Evolutionary conservation across 805 yeast genomes (phyloP).

Genomic region (Lachancea mirantina): DNA sequence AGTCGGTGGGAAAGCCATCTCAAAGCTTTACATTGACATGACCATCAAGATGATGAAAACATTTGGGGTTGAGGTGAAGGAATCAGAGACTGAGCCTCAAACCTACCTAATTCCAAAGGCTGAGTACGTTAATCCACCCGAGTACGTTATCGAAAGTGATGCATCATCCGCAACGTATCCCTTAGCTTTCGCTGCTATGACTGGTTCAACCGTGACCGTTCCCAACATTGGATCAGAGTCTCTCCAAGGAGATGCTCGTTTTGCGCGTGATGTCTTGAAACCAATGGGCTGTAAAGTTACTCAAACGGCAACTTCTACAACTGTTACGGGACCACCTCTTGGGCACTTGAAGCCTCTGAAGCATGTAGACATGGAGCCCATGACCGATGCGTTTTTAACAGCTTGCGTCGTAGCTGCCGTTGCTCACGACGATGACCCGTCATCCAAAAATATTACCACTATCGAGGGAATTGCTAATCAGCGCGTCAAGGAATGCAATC

Average conservation of each 20-base stretch:
- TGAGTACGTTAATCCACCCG: conserved; percentile 67
- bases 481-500: conserved; percentile 94
- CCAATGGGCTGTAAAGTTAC: conserved; percentile 93
- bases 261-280: conserved; percentile 83
- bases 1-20: conserved; percentile 95
- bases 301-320: conserved; percentile 80
- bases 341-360: conserved; percentile 65
- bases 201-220: conserved; percentile 85
- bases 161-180: conserved; percentile 98
- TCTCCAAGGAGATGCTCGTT: conserved; percentile 94
- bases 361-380: conserved; percentile 94
- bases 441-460: conserved; percentile 46
- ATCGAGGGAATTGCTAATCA: conserved; percentile 97
- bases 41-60: conserved; percentile 90
- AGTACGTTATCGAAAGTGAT: conserved; percentile 89
- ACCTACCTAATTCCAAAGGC: conserved; percentile 91
- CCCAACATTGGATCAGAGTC: conserved; percentile 92
- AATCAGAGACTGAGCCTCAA: conserved; percentile 62
- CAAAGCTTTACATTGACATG: conserved; percentile 94
- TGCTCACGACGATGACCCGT: conserved; percentile 47
- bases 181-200: conserved; percentile 92
- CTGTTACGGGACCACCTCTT: conserved; percentile 80
- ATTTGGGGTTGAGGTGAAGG: conserved; percentile 74
- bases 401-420: conserved; percentile 97
- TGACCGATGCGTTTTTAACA: conserved; percentile 97